Conservation (phyloP, 2,329 filamentous ascomycete species). For the Penicillium sp. region DNA sequence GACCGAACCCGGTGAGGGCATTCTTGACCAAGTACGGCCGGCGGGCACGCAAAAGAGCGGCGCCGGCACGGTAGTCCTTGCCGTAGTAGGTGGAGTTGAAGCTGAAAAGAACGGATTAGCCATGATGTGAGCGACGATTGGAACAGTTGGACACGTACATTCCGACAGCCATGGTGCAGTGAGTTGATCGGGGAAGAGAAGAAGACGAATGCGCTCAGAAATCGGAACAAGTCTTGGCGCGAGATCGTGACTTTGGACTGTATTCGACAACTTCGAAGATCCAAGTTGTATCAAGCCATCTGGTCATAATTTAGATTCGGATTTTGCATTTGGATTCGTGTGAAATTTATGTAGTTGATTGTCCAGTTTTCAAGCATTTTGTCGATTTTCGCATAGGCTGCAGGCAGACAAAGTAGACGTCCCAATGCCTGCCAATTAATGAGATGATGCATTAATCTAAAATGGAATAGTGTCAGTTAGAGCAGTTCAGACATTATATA, state of each 20-base stretch:
- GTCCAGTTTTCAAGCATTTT: too few species aligned
- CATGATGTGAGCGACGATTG: neutral
- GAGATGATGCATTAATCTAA: too few species aligned
- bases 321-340: too few species aligned
- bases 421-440: too few species aligned
- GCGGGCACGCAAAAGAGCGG: constrained; percentile 83
- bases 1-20: constrained; percentile 67
- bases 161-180: constrained; percentile 20
- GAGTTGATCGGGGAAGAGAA: constrained; percentile 2
- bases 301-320: too few species aligned
- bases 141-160: constrained; percentile 14
- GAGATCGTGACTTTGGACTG: neutral
- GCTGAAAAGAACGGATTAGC: constrained; percentile 31
- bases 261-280: neutral
- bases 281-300: too few species aligned
- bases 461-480: too few species aligned
- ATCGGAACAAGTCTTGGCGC: constrained; percentile 20
- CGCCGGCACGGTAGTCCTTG: constrained; percentile 73
- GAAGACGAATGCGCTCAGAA: constrained; percentile 9
- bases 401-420: too few species aligned
- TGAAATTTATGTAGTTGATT: too few species aligned
- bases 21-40: constrained; percentile 91
- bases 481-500: too few species aligned
- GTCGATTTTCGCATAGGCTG: too few species aligned
- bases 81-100: constrained; percentile 87